Percentiles rank a stretch among this genome's conserved stretches.
phyloP scores from a whole-genome alignment of 345 rosid genomes.

The Gossypium longicalyx region DNA sequence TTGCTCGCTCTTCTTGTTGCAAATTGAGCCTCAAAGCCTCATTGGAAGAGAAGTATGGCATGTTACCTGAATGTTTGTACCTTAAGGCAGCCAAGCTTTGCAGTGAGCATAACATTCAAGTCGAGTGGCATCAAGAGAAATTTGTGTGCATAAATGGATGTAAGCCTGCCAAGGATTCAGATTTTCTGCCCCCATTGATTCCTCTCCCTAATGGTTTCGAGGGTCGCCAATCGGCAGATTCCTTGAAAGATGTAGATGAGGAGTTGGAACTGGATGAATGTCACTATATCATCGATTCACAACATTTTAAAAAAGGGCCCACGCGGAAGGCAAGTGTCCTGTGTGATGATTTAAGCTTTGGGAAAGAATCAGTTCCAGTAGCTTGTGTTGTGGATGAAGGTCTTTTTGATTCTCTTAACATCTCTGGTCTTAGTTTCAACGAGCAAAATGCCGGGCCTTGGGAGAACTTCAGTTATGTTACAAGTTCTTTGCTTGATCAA shows the following conservation, averaged over 20 bases:
- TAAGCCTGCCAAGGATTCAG: slow-evolving; percentile 44
- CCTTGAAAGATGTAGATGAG: slow-evolving; percentile 24
- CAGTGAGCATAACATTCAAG: slow-evolving; percentile 77
- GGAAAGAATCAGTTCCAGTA: slow-evolving; percentile 67
- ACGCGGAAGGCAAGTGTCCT: slow-evolving; percentile 42
- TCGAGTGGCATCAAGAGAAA: slow-evolving; percentile 83
- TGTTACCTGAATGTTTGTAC: slow-evolving; percentile 65
- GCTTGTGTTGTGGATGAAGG: slow-evolving; percentile 69
- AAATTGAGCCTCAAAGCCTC: slow-evolving; percentile 68
- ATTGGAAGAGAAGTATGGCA: slow-evolving; percentile 68
- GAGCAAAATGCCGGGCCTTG: slow-evolving; percentile 55
- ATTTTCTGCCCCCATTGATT: slow-evolving; percentile 31
- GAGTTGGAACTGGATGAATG: slow-evolving; percentile 79
- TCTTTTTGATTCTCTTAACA: slow-evolving; percentile 34
- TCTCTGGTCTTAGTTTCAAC: slow-evolving; percentile 21
- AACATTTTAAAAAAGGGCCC: slow-evolving; percentile 47
- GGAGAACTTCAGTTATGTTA: slow-evolving; percentile 70
- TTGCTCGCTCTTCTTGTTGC: slow-evolving; percentile 88
- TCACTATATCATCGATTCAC: slow-evolving; percentile 66
- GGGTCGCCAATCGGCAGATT: slow-evolving; percentile 20
- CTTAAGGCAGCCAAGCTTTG: slow-evolving; percentile 94
- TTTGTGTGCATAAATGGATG: slow-evolving; percentile 81
- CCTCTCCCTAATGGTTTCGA: slow-evolving; percentile 37
- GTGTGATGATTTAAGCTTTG: slow-evolving; percentile 84
- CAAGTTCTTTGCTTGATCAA: slow-evolving; percentile 52